Base-by-base conservation (phyloP, 2,329 filamentous ascomycete species). In the Akanthomyces muscarius region DNA sequence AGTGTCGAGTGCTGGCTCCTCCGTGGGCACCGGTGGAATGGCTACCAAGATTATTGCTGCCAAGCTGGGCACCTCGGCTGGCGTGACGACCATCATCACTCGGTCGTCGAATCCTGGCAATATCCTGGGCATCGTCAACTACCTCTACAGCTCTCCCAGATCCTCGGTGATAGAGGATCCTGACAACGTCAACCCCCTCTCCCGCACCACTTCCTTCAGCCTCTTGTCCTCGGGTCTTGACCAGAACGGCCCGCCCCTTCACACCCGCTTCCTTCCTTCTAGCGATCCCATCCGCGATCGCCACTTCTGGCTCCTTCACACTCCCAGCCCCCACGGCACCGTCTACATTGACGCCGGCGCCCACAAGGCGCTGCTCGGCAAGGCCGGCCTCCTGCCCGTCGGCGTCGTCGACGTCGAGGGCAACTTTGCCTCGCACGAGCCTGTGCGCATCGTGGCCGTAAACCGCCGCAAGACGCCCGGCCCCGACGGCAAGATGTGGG, bases 221-320 rank as follows among this genome's bases (percentile, higher is more conserved):
- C 68, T 80, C 53, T 65, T 69, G 33, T 58, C 69, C 16, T 13
- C 54, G 14, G 64, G 67, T 11, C 70, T 75, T 54, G 63, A 70
- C 58, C 41, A 69, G 33, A 71, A 75, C 52, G 76, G 77, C 58
- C 82, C 85, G 1, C 89, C 93, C 1, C 80, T 97, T 5, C 95
- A 99, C 76, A 99, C 95, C 3, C 89, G 95, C 63, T 99, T 99
- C 81, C 82, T 97, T 14, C 92, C 93, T 0, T 92, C 92, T 11
- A 80, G 84, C 0, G 87, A 90, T 30, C 93, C 94, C 1, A 95
- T 98, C 64, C 88, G 92, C 63, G 95, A 97, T 74, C 89, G 94
- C 65, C 92, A 95, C 73, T 98, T 99, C 82, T 99, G 95, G 95
- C 88, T 99, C 55, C 83, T 98, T 0, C 92, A 99, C 76, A 95